phyloP scores from a whole-genome alignment of 768 basidiomycete species.

The Lentinula boryana region DNA sequence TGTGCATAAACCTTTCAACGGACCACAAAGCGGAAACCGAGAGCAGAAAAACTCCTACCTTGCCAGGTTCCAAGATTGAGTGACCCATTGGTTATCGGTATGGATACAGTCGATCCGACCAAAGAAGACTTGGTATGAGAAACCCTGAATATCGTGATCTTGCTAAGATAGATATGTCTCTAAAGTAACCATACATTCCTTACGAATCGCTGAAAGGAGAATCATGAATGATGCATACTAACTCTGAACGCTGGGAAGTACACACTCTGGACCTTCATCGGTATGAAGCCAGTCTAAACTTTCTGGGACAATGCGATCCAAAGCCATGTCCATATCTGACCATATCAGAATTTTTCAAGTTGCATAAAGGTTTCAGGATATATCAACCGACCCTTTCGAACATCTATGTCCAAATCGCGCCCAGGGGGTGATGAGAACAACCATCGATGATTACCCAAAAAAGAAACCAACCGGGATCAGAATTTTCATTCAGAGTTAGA shows the following conservation, averaged over 20 bases:
- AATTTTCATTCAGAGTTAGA: constrained; percentile 87
- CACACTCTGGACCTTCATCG: constrained; percentile 90
- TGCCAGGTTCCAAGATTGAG: constrained; percentile 93
- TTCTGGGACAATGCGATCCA: constrained; percentile 87
- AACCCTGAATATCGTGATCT: constrained; percentile 43
- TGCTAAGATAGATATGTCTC: constrained; percentile 5
- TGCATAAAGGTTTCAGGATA: constrained; percentile 1
- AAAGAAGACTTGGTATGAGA: constrained; percentile 90
- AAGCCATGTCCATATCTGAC: constrained; percentile 90
- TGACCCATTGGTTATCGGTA: constrained; percentile 77
- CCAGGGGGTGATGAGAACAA: background rate
- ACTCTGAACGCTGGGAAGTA: constrained; percentile 8
- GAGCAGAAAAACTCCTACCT: constrained; percentile 36
- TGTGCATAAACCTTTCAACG: constrained; percentile 11
- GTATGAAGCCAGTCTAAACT: constrained; percentile 76
- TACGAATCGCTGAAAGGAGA: constrained; percentile 62
- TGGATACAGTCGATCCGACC: constrained; percentile 71
- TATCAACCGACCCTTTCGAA: constrained; percentile 30
- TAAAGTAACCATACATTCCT: constrained; percentile 19
- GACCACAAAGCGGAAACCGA: background rate
- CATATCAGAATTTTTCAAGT: background rate
- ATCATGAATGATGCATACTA: constrained; percentile 3
- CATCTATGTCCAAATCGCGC: constrained; percentile 22
- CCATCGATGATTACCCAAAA: background rate
- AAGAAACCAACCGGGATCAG: constrained; percentile 53